Base-by-base conservation (phyloP, 345 rosid species). In the Euphorbia peplus region DNA sequence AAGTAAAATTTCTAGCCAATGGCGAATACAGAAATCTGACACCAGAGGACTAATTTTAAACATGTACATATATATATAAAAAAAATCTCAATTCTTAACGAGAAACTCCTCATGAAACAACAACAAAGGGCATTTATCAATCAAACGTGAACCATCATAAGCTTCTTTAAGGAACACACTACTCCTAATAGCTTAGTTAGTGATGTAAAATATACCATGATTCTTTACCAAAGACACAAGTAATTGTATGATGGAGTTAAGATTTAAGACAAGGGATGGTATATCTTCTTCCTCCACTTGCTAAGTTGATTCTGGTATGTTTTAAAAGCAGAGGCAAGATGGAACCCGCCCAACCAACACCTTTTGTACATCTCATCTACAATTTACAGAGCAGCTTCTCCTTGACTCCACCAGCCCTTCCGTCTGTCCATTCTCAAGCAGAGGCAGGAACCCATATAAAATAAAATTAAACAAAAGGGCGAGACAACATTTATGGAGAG, bases 101-200 rank as follows among this genome's bases (percentile, higher is more conserved):
- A n/a, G n/a, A n/a, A 95, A 87, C 80, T 81, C 84, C 51, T 88
- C 96, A 62, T 81, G 77, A 68, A 87, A 87, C 76, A 70, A 70
- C 67, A 85, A 24, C 29, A 90, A 72, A 28, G 98, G 99, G 67
- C 85, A 88, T 78, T 91, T 95, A 67, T 88, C 85, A 42, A 83
- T 78, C 77, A 90, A 79, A 72, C 59, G 77, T 4, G 96, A 76
- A 60, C 87, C 92, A 78, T 64, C 80, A 78, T 90, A 91, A 68
- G 86, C 95, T 71, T 91, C 97, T 79, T 91, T 90, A 53, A 91
- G 95, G 78, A 91, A 79, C 22, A 91, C 88, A n/a, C 91, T 89
- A 68, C 96, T 84, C 77, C 90, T 89, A 53, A 84, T 87, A 52
- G 95, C 97, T 87, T 89, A 89, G 76, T 91, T 95, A 21, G 99